These are phyloP conservation scores for Sophora flavescens DNA, from an alignment of 306 rosid species.

Conservation along the genomic window DNA sequence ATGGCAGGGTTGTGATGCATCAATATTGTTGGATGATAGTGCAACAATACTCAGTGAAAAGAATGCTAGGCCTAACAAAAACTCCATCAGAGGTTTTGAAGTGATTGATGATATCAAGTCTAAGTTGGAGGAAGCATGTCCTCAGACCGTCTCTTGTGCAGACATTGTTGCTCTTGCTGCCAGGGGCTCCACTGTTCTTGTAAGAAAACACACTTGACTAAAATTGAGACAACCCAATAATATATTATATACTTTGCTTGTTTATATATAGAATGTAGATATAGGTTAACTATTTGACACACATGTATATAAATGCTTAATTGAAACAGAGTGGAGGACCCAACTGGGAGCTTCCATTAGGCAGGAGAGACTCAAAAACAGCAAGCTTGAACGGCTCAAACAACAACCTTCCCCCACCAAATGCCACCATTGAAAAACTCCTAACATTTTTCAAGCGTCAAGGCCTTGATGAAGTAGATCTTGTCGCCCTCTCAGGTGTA, in stretches of 20 bases:
- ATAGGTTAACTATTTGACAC: neutral
- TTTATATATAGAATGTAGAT: neutral
- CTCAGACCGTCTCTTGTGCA: conserved; percentile 82
- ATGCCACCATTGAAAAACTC: conserved; percentile 67
- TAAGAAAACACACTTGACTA: conserved; percentile 39
- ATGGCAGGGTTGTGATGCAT: conserved; percentile 83
- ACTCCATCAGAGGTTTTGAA: conserved; percentile 75
- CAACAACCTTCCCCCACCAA: conserved; percentile 80
- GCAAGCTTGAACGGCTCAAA: conserved; percentile 74
- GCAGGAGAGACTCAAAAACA: conserved; percentile 79
- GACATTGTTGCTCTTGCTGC: conserved; percentile 91
- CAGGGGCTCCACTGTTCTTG: conserved; percentile 74
- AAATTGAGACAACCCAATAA: neutral
- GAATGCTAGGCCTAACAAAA: conserved; percentile 73
- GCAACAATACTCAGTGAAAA: conserved; percentile 66
- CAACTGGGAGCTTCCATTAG: conserved; percentile 81
- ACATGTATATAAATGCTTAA: too few relatives aligned
- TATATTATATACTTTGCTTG: conserved; percentile 20
- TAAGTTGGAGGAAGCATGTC: conserved; percentile 77
- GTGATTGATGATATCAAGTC: conserved; percentile 84
- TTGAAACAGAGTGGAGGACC: conserved; percentile 91
- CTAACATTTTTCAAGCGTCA: conserved; percentile 69
- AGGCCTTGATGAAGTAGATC: conserved; percentile 83
- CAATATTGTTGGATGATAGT: conserved; percentile 72
- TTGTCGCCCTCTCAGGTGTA: conserved; percentile 82